A percentile compares a stretch with the other conserved stretches of the same genome.
These are phyloP conservation scores for Nematocida sp. DNA, from an alignment of 371 early-diverging fungal genomes.

Conservation along the genomic window DNA sequence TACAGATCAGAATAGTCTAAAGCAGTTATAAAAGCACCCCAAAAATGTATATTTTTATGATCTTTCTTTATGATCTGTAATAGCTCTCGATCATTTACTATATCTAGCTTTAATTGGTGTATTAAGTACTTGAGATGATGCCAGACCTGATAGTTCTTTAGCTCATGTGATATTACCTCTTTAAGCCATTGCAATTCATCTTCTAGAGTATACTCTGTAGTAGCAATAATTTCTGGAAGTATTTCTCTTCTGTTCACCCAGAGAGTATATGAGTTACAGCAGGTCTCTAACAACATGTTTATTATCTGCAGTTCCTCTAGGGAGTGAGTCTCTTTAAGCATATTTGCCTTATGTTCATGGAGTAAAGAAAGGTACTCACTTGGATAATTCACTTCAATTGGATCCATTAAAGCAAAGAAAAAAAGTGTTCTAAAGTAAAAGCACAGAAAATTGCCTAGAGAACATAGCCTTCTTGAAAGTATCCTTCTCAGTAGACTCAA, in stretches of 20 bases:
- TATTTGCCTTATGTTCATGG: not conserved
- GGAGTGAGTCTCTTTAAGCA: not conserved
- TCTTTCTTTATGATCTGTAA: slow-evolving; percentile 25
- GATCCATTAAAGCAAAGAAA: not conserved
- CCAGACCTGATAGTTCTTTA: slow-evolving; percentile 47
- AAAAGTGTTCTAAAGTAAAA: too few relatives aligned
- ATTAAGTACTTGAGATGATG: slow-evolving; percentile 29
- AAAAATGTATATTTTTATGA: slow-evolving; percentile 48
- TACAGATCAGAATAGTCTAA: not conserved
- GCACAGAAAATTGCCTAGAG: too few relatives aligned
- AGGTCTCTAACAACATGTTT: not conserved
- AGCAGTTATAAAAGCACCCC: slow-evolving; percentile 33
- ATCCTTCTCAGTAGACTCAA: too few relatives aligned
- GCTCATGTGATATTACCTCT: not conserved
- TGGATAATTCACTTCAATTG: not conserved
- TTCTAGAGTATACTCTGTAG: slow-evolving; percentile 8
- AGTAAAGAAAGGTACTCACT: slow-evolving; percentile 6
- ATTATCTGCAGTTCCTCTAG: not conserved
- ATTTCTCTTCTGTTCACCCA: slow-evolving; percentile 35
- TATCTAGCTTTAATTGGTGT: not conserved
- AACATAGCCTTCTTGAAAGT: too few relatives aligned
- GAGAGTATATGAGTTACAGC: slow-evolving; percentile 11
- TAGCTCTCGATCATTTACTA: slow-evolving; percentile 26
- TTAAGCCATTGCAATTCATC: slow-evolving; percentile 31
- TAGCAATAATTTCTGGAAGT: not conserved